Base-by-base conservation (phyloP, 192 early-diverging fungal genomes). In the Coemansia sp. region DNA sequence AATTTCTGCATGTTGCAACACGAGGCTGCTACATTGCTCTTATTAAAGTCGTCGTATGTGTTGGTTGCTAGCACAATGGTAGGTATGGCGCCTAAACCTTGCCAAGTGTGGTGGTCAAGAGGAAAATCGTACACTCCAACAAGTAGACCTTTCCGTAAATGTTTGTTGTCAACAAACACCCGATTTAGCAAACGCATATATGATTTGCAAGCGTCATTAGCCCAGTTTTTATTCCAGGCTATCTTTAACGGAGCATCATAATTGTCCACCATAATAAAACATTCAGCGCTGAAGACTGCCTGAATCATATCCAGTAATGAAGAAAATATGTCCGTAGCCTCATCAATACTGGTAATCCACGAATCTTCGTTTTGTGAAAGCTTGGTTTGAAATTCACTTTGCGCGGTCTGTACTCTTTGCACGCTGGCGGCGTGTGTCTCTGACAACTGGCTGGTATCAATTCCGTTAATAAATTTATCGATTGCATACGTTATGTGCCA, bases 31-130 rank as follows among this genome's bases (percentile, higher is more conserved):
- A 3, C 5, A 12, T 54, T 4, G 18, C 35, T 56, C 9, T 29
- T 8, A 27, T 27, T 18, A 54, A n/a, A 2, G n/a, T 19, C 8
- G 18, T 10, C 18, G 7, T 29, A 29, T 6, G 13, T 29, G 53
- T 54, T 29, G 29, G 53, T 54, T 54, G 53, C 29, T 32, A 56
- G 54, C 4, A 20, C 29, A 37, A 37, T 12, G 11, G n/a, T 56
- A 37, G 54, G 16, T 18, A 29, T 18, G 14, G n/a, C 9, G 54
- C 54, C 18, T 10, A 29, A 6, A 18, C 35, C 18, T 37, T 4
- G 3, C 22, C 29, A 39, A 6, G 22, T 19, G 1, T 8, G 18
- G 5, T 2, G 16, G 19, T 56, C 29, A 32, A 56, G 54, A 9
- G 54, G 19, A 18, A 37, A 18, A 8, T 56, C 26, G 10, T 56